A percentile compares a stretch with the other conserved stretches of the same genome.
These are phyloP conservation scores for Aspergillus conjunctus DNA, from an alignment of 495 filamentous ascomycete genomes.

Conservation along the genomic window DNA sequence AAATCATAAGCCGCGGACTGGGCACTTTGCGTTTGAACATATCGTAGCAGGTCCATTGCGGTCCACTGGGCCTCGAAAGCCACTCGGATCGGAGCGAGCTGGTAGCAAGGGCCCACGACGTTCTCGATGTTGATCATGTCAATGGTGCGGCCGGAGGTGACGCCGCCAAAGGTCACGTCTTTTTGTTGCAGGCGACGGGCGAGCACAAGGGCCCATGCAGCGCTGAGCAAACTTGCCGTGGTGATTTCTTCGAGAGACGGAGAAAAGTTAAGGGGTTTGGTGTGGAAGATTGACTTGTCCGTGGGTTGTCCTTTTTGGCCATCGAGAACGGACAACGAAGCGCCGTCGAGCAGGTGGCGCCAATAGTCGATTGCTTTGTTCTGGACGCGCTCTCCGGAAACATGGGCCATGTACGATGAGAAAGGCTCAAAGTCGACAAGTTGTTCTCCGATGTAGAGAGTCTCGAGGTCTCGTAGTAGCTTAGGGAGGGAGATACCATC, in stretches of 20 bases:
- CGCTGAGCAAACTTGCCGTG: slow-evolving; percentile 57
- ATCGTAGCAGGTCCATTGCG: slow-evolving; percentile 26
- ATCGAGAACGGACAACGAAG: slow-evolving; percentile 50
- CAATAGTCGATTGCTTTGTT: slow-evolving; percentile 44
- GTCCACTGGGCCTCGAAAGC: slow-evolving; percentile 29
- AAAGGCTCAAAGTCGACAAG: slow-evolving; percentile 49
- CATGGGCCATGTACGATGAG: slow-evolving; percentile 49
- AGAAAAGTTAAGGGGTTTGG: slow-evolving; percentile 44
- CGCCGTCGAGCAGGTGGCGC: slow-evolving; percentile 54
- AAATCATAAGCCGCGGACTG: slow-evolving; percentile 22
- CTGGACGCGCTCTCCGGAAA: slow-evolving; percentile 20
- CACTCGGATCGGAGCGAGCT: slow-evolving; percentile 30
- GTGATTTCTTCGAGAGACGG: slow-evolving; percentile 52
- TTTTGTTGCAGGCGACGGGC: slow-evolving; percentile 47
- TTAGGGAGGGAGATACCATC: slow-evolving; percentile 65
- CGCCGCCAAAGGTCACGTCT: slow-evolving; percentile 64
- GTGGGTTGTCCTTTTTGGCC: slow-evolving; percentile 36
- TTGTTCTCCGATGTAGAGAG: slow-evolving; percentile 41
- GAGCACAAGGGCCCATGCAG: slow-evolving; percentile 63
- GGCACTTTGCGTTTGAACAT: slow-evolving; percentile 22
- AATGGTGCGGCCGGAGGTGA: slow-evolving; percentile 54
- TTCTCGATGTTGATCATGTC: slow-evolving; percentile 46
- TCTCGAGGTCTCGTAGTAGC: slow-evolving; percentile 53
- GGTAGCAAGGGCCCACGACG: slow-evolving; percentile 42
- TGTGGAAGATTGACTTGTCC: slow-evolving; percentile 41